These are phyloP conservation scores for Falciphora oryzae DNA, from an alignment of 2,329 filamentous ascomycete genomes.

Conservation along the genomic window DNA sequence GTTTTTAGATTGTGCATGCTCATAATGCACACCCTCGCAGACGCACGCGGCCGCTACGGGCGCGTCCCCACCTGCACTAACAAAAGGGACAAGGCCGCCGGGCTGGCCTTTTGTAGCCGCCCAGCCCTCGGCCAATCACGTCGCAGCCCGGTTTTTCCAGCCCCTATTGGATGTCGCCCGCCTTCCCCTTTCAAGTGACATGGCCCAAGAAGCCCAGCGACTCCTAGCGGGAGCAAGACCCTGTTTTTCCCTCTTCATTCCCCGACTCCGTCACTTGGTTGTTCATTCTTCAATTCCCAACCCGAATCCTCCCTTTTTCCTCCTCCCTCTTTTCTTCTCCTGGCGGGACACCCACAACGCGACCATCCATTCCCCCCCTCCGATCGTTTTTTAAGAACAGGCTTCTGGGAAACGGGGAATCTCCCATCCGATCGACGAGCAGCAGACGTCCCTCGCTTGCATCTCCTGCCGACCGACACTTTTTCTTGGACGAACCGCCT, in stretches of 20 bases:
- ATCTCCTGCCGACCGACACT: slow-evolving; percentile 10
- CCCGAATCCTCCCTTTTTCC: background rate
- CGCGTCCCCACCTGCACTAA: background rate
- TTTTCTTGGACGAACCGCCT: too few relatives aligned
- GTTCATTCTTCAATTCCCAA: slow-evolving; percentile 3
- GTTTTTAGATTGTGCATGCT: background rate
- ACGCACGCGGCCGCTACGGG: background rate
- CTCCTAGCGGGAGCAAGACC: background rate
- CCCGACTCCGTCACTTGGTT: background rate
- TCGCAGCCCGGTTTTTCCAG: background rate
- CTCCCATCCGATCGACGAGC: slow-evolving; percentile 5
- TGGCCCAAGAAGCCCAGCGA: background rate
- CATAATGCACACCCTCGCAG: background rate
- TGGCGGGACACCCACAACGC: background rate
- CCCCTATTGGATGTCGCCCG: background rate
- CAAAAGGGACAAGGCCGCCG: background rate
- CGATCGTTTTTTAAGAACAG: slow-evolving; percentile 7
- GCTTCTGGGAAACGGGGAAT: slow-evolving; percentile 7
- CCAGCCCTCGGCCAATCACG: background rate
- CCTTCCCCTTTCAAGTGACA: background rate
- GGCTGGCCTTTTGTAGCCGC: background rate
- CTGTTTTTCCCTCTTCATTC: slow-evolving; percentile 4
- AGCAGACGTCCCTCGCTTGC: slow-evolving; percentile 10
- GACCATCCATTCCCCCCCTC: slow-evolving; percentile 2
- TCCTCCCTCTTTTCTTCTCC: slow-evolving; percentile 2